Base-by-base conservation (phyloP, 148 eudicot species). In the Silene conica region DNA sequence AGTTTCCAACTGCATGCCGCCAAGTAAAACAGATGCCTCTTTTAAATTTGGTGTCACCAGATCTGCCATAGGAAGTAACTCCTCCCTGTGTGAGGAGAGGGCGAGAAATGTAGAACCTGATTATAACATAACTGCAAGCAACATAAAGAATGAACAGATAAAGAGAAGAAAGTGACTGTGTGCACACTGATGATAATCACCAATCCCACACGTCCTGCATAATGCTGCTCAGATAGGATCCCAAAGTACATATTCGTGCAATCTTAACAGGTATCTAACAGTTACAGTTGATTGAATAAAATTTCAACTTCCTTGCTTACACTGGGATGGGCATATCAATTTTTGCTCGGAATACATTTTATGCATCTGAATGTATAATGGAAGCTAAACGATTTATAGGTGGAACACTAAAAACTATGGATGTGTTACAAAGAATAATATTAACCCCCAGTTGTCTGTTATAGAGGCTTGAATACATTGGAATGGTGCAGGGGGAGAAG, bases 21-120 rank as follows among this genome's bases (percentile, higher is more conserved):
- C 90, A 77, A 93, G 91, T 78, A 93, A 83, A 73, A 83, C 79
- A 84, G 97, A 91, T 71, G 98, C 98, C 80, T 93, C 98, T 78
- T 77, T 93, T 63, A 93, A 61, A 86, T 93, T 93, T 72, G 98
- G 97, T 62, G 98, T 93, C 72, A 93, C 92, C 57, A 93, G 74
- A 80, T 93, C 91, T 66, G 95, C 89, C 88, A 83, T 77, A 65
- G 92, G 90, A 81, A 93, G 86, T 78, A 93, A 87, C 81, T 87
- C 85, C 73, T 88, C 84, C 85, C 98, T 93, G 75, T 69, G 76
- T 58, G 62, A 67, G 58, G 60, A 8, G 26, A 67, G 19, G 48
- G 38, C 46, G 52, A 31, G 45, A 58, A 58, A 71, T 64, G 60
- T 41, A 46, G 43, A 6, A 54, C 43, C 23, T 43, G 4, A 21